Evolutionary conservation across 2,329 filamentous ascomycete species (phyloP), one percentile per base, ranked within the genome.

Genomic region (Fusarium poae): DNA sequence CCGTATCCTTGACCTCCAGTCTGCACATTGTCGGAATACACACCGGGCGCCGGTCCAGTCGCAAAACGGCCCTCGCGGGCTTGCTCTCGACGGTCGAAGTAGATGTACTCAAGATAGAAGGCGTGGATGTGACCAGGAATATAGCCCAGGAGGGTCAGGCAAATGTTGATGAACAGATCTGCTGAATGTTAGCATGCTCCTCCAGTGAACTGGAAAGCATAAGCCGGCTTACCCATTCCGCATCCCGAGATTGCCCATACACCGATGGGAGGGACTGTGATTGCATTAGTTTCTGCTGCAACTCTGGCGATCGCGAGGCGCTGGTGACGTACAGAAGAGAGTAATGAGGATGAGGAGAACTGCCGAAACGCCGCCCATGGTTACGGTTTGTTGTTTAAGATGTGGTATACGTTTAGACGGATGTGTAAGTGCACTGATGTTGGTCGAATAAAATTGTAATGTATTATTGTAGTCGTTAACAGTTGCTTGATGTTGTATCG

Each of bases 31-130:
- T 91, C 85, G 72, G 88, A 92, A 77, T 91, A 94, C 20, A 94
- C 86, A 29, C 91, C 91, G 0, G 91, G 88, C 2, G 91, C 91
- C 3, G 83, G 84, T 11, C 79, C 75, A 6, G 83, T 81, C 21
- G 84, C 81, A 62, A 84, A 83, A 13, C 83, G 82, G 7, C 91
- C 91, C 34, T 86, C 81, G 45, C 83, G 80, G 3, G 85, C 84
- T 76, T 89, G 86, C 71, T 92, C 89, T 54, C 85, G 86, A 39
- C 91, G 90, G 74, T 92, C 88, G 78, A 91, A 95, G 82, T 94
- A 97, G 66, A 97, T 84, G 77, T 94, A 97, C 79, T 94, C 89
- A 65, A 93, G 71, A 77, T 94, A 96, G 78, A 94, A 94, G 43
- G 92, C 92, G 77, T 94, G 90, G 42, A 95, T 86, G 71, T 93